Percentiles rank a stretch among this genome's conserved stretches.
Conservation (phyloP, 1,139 yeast genomes). For the Yamadazyma songkhlaensis region DNA sequence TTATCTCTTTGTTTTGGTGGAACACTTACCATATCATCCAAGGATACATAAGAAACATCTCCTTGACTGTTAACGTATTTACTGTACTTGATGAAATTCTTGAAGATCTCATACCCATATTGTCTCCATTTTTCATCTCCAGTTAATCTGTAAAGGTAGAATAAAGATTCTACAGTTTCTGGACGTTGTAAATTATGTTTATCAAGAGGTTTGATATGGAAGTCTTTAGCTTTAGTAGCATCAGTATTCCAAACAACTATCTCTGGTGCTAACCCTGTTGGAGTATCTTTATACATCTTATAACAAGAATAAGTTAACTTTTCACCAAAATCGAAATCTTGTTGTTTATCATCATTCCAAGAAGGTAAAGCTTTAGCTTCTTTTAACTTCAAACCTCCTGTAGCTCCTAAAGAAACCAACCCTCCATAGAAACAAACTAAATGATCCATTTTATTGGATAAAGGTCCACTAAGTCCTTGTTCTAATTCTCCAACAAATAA, state of each 20-base stretch:
- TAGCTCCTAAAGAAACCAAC: constrained; percentile 85
- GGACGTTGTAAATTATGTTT: constrained; percentile 89
- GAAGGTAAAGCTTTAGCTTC: constrained; percentile 33
- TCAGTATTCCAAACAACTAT: constrained; percentile 72
- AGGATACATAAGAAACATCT: constrained; percentile 58
- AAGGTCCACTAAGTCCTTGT: constrained; percentile 55
- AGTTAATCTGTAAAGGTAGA: constrained; percentile 76
- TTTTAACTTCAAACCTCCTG: constrained; percentile 56
- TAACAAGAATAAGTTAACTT: constrained; percentile 81
- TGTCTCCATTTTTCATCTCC: constrained; percentile 78
- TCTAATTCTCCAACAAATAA: constrained; percentile 80
- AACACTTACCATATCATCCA: constrained; percentile 64
- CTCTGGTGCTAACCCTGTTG: constrained; percentile 85
- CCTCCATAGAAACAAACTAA: constrained; percentile 93
- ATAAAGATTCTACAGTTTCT: constrained; percentile 89
- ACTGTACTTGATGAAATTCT: constrained; percentile 63
- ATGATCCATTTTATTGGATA: constrained; percentile 89
- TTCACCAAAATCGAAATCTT: constrained; percentile 67
- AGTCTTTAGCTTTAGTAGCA: constrained; percentile 42
- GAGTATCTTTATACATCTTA: constrained; percentile 65
- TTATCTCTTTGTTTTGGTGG: constrained; percentile 62
- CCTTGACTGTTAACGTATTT: constrained; percentile 51
- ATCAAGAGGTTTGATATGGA: constrained; percentile 67
- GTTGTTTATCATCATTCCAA: constrained; percentile 37
- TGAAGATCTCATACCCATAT: constrained; percentile 89